These are phyloP conservation scores for Inga oerstediana DNA, from an alignment of 306 rosid species.

Conservation along the genomic window DNA sequence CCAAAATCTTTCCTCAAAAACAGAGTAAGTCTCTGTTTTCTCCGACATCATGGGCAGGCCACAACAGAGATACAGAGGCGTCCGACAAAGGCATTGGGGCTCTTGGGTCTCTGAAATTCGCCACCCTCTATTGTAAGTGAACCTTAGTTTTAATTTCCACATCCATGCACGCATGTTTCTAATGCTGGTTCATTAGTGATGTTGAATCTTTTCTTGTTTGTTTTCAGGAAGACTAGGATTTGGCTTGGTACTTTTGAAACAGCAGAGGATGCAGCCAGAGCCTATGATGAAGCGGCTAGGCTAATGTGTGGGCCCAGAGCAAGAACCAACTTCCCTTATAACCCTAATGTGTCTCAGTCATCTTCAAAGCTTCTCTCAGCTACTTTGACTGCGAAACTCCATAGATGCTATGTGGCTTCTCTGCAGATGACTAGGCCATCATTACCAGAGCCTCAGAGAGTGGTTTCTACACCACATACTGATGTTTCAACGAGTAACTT, in stretches of 20 bases:
- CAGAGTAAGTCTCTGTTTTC: slow-evolving; percentile 34
- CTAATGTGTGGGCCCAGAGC: slow-evolving; percentile 92
- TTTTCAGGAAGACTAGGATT: slow-evolving; percentile 87
- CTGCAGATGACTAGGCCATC: slow-evolving; percentile 72
- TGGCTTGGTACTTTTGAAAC: slow-evolving; percentile 98
- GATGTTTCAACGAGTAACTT: slow-evolving; percentile 29
- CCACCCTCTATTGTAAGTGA: slow-evolving; percentile 84
- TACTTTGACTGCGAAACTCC: slow-evolving; percentile 83
- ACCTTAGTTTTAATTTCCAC: not conserved
- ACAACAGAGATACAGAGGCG: slow-evolving; percentile 93
- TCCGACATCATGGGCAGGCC: slow-evolving; percentile 78
- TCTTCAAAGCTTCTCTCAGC: slow-evolving; percentile 90
- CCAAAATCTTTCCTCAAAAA: slow-evolving; percentile 43
- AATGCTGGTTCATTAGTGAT: not conserved
- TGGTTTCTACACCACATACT: slow-evolving; percentile 18
- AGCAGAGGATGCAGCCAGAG: slow-evolving; percentile 92
- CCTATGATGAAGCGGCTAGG: slow-evolving; percentile 95
- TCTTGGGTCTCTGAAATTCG: slow-evolving; percentile 99
- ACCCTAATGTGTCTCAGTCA: slow-evolving; percentile 70
- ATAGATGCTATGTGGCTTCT: slow-evolving; percentile 84
- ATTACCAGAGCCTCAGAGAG: slow-evolving; percentile 46
- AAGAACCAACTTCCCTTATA: slow-evolving; percentile 84
- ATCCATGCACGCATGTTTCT: slow-evolving; percentile 1
- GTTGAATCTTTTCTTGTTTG: slow-evolving; percentile 5
- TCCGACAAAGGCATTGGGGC: slow-evolving; percentile 99